Evolutionary conservation across 164 flowering plant species (phyloP).

Genomic region (Houttuynia cordata): DNA sequence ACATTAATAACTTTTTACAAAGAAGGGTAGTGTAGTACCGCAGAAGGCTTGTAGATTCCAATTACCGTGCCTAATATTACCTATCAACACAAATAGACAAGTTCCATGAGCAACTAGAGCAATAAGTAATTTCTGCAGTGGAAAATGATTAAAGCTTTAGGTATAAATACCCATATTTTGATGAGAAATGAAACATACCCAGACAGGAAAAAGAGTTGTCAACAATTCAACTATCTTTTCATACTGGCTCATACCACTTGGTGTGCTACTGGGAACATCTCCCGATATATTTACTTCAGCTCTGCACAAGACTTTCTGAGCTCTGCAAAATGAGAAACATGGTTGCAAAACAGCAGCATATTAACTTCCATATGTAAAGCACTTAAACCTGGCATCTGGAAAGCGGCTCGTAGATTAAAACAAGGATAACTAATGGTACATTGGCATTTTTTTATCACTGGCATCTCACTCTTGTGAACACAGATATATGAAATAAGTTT

Average conservation of each 20-base stretch:
- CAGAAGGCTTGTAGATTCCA: conserved; percentile 90
- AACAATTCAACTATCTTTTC: conserved; percentile 77
- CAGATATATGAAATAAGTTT: no score
- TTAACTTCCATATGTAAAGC: no score
- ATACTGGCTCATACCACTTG: conserved; percentile 45
- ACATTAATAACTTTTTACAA: conserved; percentile 3
- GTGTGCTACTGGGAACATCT: conserved; percentile 41
- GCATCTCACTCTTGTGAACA: no score
- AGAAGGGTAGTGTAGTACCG: conserved; percentile 27
- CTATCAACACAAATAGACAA: conserved; percentile 25
- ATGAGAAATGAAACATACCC: conserved; percentile 42
- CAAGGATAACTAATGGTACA: no score
- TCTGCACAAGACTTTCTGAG: no score
- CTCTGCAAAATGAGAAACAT: no score
- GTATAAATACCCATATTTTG: neutral
- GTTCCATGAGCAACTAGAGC: neutral
- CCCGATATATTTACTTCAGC: conserved; percentile 53
- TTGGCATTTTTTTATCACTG: no score
- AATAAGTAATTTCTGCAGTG: neutral
- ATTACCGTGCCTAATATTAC: conserved; percentile 78
- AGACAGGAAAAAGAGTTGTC: conserved; percentile 89
- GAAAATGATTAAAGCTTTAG: neutral
- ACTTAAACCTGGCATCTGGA: no score
- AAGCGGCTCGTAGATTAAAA: no score
- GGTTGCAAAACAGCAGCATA: no score